These are phyloP conservation scores for Leccinum fuscescens DNA, from an alignment of 1,284 basidiomycete genomes.

Conservation along the genomic window DNA sequence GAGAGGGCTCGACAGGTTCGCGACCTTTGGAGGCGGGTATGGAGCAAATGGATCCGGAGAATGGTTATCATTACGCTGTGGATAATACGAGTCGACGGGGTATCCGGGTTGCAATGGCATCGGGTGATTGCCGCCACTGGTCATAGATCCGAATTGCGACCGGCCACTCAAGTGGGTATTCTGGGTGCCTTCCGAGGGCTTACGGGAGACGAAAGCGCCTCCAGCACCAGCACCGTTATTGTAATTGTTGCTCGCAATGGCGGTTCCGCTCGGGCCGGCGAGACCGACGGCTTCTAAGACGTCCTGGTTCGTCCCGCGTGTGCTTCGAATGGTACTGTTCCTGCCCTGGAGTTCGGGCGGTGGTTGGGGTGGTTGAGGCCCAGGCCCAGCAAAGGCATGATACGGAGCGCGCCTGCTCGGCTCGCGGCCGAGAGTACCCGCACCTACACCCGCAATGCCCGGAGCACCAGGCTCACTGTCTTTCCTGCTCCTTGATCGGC, in stretches of 20 bases:
- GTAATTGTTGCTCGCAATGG: conserved; percentile 5
- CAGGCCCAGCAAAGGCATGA: conserved; percentile 45
- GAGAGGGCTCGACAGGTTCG: conserved; percentile 23
- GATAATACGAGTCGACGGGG: conserved; percentile 27
- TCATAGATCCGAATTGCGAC: conserved; percentile 25
- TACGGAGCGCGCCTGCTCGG: conserved; percentile 42
- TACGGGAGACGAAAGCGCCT: conserved; percentile 16
- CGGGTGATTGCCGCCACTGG: conserved; percentile 16
- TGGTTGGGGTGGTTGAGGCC: conserved; percentile 10
- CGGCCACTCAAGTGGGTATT: conserved; percentile 24
- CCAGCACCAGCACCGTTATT: not conserved
- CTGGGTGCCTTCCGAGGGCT: conserved; percentile 26
- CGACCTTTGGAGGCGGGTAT: conserved; percentile 16
- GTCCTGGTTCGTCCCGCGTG: conserved; percentile 24
- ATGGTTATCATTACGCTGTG: conserved; percentile 16
- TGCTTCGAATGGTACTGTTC: conserved; percentile 14
- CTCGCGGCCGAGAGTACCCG: conserved; percentile 39
- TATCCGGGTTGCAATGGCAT: conserved; percentile 25
- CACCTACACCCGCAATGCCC: conserved; percentile 39
- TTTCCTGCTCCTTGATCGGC: conserved; percentile 31
- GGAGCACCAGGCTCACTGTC: conserved; percentile 34
- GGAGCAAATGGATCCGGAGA: conserved; percentile 32
- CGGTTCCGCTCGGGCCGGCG: conserved; percentile 16
- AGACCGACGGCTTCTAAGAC: conserved; percentile 32
- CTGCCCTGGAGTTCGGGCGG: conserved; percentile 9